phyloP scores from a whole-genome alignment of 2,329 filamentous ascomycete species.

The Xylaria sp. region DNA sequence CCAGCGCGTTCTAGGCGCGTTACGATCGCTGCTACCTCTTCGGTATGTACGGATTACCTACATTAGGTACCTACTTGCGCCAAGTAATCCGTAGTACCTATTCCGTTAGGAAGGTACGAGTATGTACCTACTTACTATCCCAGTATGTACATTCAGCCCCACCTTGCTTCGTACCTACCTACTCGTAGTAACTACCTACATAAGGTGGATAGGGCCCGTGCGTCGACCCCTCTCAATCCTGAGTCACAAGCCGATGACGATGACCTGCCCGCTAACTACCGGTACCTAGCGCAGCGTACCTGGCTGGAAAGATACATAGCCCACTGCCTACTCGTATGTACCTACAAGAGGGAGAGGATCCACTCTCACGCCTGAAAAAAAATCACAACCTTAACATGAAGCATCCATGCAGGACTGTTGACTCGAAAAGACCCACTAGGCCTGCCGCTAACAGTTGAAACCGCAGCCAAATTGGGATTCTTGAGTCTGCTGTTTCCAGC shows the following conservation, averaged over 20 bases:
- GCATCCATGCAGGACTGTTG: neutral
- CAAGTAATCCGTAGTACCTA: too few species aligned
- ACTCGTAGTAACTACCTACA: neutral
- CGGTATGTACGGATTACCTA: too few species aligned
- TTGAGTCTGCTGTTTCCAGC: conserved; percentile 27
- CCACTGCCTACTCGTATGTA: too few species aligned
- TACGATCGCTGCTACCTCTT: too few species aligned
- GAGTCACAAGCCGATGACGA: neutral
- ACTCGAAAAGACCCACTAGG: conserved; percentile 10
- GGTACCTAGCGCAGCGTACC: too few species aligned
- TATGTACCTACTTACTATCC: too few species aligned
- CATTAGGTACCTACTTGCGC: too few species aligned
- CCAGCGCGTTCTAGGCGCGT: too few species aligned
- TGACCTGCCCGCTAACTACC: too few species aligned
- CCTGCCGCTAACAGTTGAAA: conserved; percentile 26
- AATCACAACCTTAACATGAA: neutral
- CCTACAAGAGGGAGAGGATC: neutral
- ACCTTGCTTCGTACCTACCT: neutral
- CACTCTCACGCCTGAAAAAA: neutral
- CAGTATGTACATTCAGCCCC: too few species aligned
- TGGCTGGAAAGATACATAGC: neutral
- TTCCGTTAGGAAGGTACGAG: too few species aligned
- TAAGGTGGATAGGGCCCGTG: neutral
- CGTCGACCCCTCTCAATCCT: neutral
- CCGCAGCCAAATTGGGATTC: conserved; percentile 26